Base-by-base conservation (phyloP, 306 rosid species). In the Cajanus cajan region DNA sequence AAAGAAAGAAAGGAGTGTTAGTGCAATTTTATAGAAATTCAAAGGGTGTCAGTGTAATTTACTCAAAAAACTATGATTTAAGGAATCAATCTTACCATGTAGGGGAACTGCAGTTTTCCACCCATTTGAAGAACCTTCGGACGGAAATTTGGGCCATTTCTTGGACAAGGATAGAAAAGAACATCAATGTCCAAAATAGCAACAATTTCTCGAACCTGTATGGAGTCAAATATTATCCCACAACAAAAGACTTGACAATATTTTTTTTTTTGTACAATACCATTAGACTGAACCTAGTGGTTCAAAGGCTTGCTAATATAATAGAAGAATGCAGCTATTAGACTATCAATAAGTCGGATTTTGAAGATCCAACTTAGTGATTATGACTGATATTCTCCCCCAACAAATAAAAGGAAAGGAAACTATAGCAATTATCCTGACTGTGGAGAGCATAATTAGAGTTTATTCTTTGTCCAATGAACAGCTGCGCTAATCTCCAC, bases 141-240 rank as follows among this genome's bases (percentile, higher is more conserved):
- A 64, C 97, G 97, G 39, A 93, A 96, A 80, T 91, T 95, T 51
- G 97, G 98, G 59, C 99, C 87, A 51, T 93, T 93, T 85, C 83
- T 87, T 33, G 98, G 99, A 77, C 98, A 96, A 22, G 99, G 99
- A 89, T 96, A 96, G 85, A 75, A 93, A 63, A 96, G 76, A 85
- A 96, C 93, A 86, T 96, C 99, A 21, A 96, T 86, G 84, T 96
- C 99, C 92, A 96, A 88, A 48, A 96, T 79, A 45, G 98, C 89
- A 84, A 91, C 86, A 64, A 96, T 91, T 89, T 96, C 99, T 84
- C 99, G 87, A 82, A 96, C 99, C 99, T 96, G 88, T 40, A 63
- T 54, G 73, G 36, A 44, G 52, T 36, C 54, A 71, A 78, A 69
- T 71, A 82, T 89, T 64, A 82, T 73, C 24, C 68, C 80, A 75